Evolutionary conservation across 306 rosid species (phyloP).

Genomic region (Vigna unguiculata): DNA sequence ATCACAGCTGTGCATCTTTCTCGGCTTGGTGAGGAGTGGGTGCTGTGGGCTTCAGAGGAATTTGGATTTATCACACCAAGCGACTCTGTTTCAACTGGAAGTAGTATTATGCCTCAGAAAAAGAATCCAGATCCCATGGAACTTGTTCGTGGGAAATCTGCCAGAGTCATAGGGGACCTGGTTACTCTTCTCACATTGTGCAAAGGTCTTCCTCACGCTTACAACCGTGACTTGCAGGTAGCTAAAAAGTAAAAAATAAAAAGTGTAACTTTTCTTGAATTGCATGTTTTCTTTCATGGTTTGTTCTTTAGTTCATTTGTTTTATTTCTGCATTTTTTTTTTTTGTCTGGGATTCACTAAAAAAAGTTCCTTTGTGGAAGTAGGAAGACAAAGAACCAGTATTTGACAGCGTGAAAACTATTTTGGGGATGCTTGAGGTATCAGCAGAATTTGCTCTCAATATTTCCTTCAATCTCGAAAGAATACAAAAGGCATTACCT

Average conservation of each 20-base stretch:
- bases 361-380: slow-evolving; percentile 34
- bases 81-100: slow-evolving; percentile 94
- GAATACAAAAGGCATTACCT: slow-evolving; percentile 85
- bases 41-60: slow-evolving; percentile 97
- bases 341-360: slow-evolving; percentile 10
- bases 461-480: slow-evolving; percentile 76
- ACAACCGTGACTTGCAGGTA: slow-evolving; percentile 98
- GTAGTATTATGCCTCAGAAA: slow-evolving; percentile 99
- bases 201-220: slow-evolving; percentile 98
- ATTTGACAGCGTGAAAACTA: slow-evolving; percentile 92
- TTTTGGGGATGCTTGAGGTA: slow-evolving; percentile 97
- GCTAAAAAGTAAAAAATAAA: slow-evolving; percentile 14
- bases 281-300: slow-evolving; percentile 19
- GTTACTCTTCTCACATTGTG: slow-evolving; percentile 89
- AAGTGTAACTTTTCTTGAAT: neutral
- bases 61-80: slow-evolving; percentile 94
- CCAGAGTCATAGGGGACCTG: slow-evolving; percentile 87
- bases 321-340: slow-evolving; percentile 11
- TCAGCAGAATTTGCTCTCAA: slow-evolving; percentile 91
- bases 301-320: slow-evolving; percentile 6
- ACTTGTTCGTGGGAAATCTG: slow-evolving; percentile 98
- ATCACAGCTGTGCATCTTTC: slow-evolving; percentile 93
- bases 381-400: slow-evolving; percentile 98
- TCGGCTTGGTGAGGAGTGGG: slow-evolving; percentile 99
- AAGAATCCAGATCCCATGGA: slow-evolving; percentile 99